Conservation (phyloP, 2,329 filamentous ascomycete species). For the Ophiostoma triangulosporum region DNA sequence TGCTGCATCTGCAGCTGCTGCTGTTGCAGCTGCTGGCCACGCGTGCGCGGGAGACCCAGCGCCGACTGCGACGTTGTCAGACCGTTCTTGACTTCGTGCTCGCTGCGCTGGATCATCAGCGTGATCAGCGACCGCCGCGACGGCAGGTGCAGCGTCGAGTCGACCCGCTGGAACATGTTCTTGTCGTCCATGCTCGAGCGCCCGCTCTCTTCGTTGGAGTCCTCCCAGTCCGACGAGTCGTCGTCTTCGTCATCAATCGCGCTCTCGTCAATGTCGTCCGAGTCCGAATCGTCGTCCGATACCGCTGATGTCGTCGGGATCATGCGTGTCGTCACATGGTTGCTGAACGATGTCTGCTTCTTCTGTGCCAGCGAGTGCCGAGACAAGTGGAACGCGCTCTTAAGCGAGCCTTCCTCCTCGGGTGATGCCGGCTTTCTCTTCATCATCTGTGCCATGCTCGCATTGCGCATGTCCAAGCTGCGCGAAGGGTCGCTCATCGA, state of each 20-base stretch:
- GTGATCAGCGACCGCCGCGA: conserved; percentile 83
- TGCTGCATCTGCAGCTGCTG: too few species aligned
- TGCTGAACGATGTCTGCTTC: conserved; percentile 74
- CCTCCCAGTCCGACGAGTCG: conserved; percentile 48
- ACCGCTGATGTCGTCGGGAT: conserved; percentile 30
- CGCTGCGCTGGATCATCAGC: conserved; percentile 67
- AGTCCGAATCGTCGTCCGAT: conserved; percentile 44
- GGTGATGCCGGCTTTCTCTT: conserved; percentile 12
- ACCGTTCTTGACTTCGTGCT: conserved; percentile 55
- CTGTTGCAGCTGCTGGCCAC: conserved; percentile 27
- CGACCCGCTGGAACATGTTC: conserved; percentile 76
- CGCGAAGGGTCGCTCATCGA: conserved; percentile 50
- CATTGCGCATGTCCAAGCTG: conserved; percentile 31
- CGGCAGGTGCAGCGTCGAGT: conserved; percentile 72
- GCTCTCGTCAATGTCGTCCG: conserved; percentile 65
- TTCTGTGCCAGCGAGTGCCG: conserved; percentile 36
- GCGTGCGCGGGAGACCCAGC: conserved; percentile 51
- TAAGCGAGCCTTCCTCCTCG: conserved; percentile 67
- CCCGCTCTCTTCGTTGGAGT: conserved; percentile 63
- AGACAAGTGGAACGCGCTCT: conserved; percentile 35
- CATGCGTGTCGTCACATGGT: conserved; percentile 55
- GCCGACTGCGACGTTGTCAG: conserved; percentile 54
- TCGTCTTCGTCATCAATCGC: conserved; percentile 72
- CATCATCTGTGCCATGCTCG: conserved; percentile 21
- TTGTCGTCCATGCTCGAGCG: conserved; percentile 72